Evolutionary conservation across 1,284 basidiomycete species (phyloP).

Genomic region (Sporisorium exsertum): DNA sequence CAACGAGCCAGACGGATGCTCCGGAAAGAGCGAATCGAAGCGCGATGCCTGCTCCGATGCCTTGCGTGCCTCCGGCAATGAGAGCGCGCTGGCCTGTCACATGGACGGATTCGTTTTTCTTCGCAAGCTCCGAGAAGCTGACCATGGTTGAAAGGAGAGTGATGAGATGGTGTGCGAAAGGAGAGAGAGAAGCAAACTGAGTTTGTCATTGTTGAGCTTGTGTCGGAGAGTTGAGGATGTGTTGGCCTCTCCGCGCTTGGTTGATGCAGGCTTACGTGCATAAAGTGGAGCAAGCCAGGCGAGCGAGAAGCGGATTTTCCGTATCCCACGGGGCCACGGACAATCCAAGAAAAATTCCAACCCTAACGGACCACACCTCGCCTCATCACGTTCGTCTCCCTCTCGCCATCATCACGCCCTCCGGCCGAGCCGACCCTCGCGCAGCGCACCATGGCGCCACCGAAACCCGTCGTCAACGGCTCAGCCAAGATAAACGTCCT

Average conservation of each 20-base stretch:
- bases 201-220: not conserved
- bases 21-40: conserved; percentile 64
- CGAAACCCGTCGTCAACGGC: no score
- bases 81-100: conserved; percentile 43
- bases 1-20: conserved; percentile 69
- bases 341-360: not conserved
- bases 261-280: not conserved
- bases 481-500: conserved; percentile 62
- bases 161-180: not conserved
- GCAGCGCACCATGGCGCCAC: no score
- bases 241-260: not conserved
- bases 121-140: conserved; percentile 19
- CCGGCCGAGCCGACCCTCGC: not conserved
- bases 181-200: not conserved
- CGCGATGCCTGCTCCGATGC: conserved; percentile 62
- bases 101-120: conserved; percentile 38
- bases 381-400: not conserved
- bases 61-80: conserved; percentile 60
- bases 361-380: not conserved
- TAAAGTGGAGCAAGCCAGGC: not conserved
- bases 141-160: conserved; percentile 22
- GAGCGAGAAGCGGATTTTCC: not conserved
- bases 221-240: not conserved
- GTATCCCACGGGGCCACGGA: not conserved
- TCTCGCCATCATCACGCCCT: not conserved